Base-by-base conservation (phyloP, 1,284 basidiomycete species). In the Albatrellus sp. region DNA sequence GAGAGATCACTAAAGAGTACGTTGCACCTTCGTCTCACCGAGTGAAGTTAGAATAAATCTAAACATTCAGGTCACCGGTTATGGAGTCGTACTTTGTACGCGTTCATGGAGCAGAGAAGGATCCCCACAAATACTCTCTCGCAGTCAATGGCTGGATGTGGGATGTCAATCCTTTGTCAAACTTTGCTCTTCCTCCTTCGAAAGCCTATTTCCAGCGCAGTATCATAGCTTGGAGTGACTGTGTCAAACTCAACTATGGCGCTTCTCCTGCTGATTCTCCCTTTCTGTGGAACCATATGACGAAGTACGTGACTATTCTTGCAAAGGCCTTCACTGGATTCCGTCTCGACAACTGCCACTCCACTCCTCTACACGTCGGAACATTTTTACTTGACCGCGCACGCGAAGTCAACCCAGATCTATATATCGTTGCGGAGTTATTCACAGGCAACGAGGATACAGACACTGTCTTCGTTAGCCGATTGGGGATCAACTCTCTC, bases 101-200 rank as follows among this genome's bases (percentile, higher is more conserved):
- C 37, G 60, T 94, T 13, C 66, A 75, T 8, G 66, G 71, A 5
- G 74, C 75, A 1, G 63, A 75, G 42, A 72, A 76, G 40, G 79
- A 91, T 47, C 77, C 83, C 2, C 59, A 71, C 16, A 69, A 75
- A 8, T 86, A 92, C 55, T 82, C 87, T 0, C 66, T 97, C 28
- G 94, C 94, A 5, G 97, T 98, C 65, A 98, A 98, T 57, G 94
- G 94, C 6, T 98, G 94, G 94, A 94, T 98, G 55, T 98, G 94
- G 94, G 72, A 86, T 48, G 93, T 94, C 2, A 84, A 98, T 60
- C 94, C 94, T 0, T 72, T 98, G 16, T 73, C 81, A 52, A 96
- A 98, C 67, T 98, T 98, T 65, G 94, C 93, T 8, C 76, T 90
- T n/a, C 77, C 78, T 40, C 85, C 88, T 1, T 98, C 93, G n/a